Evolutionary conservation across 1,284 basidiomycete species (phyloP).

Genomic region (Austroboletus niveus): DNA sequence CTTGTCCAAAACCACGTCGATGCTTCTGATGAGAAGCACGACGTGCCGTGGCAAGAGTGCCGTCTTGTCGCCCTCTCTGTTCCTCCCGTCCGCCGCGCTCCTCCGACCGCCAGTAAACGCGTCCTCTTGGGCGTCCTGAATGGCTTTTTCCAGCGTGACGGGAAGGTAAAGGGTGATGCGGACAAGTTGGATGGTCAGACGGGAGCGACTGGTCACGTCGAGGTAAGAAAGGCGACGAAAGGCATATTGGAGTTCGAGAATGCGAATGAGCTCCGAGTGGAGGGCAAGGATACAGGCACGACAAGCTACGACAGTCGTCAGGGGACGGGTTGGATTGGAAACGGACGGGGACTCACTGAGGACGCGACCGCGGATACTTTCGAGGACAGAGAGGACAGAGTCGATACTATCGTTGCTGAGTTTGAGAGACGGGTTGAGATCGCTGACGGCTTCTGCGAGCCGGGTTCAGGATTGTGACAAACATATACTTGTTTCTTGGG

Average conservation of each 20-base stretch:
- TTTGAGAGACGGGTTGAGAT: conserved; percentile 67
- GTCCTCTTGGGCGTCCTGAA: conserved; percentile 39
- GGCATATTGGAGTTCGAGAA: conserved; percentile 77
- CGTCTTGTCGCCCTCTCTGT: conserved; percentile 22
- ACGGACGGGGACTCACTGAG: conserved; percentile 47
- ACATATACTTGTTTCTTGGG: too few relatives aligned
- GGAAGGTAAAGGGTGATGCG: conserved; percentile 80
- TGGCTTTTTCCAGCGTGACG: conserved; percentile 70
- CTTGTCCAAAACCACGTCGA: conserved; percentile 59
- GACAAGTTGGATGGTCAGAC: conserved; percentile 74
- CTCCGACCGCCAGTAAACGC: conserved; percentile 3
- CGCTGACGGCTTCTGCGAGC: conserved; percentile 63
- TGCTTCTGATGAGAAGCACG: conserved; percentile 53
- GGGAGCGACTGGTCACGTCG: conserved; percentile 73
- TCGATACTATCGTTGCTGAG: conserved; percentile 73
- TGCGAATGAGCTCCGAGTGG: conserved; percentile 66
- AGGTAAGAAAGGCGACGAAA: conserved; percentile 77
- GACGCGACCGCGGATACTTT: conserved; percentile 63
- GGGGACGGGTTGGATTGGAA: not conserved
- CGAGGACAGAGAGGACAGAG: conserved; percentile 58
- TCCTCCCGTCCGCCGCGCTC: conserved; percentile 11
- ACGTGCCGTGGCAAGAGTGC: conserved; percentile 56
- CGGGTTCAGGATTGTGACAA: not conserved
- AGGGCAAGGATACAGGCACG: conserved; percentile 75
- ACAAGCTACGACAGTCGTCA: conserved; percentile 49